A percentile compares a stretch with the other conserved stretches of the same genome.
Conservation (phyloP, 202 grass and related monocot species). For the Brachypodium distachyon region DNA sequence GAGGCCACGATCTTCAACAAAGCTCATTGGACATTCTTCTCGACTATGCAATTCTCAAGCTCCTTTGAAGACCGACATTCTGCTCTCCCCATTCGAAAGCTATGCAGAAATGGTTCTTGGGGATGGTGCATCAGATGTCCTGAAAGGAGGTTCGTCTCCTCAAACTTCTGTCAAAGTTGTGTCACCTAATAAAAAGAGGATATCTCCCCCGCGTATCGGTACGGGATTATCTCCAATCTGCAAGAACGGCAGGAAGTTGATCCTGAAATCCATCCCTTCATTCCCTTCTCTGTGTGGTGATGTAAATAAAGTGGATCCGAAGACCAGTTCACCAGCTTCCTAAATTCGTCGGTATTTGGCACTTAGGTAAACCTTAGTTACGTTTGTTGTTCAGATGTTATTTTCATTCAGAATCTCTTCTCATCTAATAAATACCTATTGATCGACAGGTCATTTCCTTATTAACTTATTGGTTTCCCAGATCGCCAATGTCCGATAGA, state of each 20-base stretch:
- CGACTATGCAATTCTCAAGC: slow-evolving; percentile 7
- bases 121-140: slow-evolving; percentile 9
- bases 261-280: slow-evolving; percentile 92
- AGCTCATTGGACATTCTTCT: slow-evolving; percentile 34
- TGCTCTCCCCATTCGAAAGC: slow-evolving; percentile 27
- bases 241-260: slow-evolving; percentile 83
- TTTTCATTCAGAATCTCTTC: background rate
- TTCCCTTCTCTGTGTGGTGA: slow-evolving; percentile 80
- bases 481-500: background rate
- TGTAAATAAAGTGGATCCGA: slow-evolving; percentile 17
- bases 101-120: slow-evolving; percentile 30
- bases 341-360: slow-evolving; percentile 13
- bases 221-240: slow-evolving; percentile 54
- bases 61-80: slow-evolving; percentile 25
- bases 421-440: background rate
- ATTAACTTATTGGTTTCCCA: background rate
- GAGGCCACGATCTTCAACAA: slow-evolving; percentile 29
- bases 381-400: background rate
- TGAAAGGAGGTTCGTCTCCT: slow-evolving; percentile 38
- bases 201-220: slow-evolving; percentile 65
- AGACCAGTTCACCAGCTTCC: slow-evolving; percentile 17
- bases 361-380: background rate
- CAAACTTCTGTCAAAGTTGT: slow-evolving; percentile 54
- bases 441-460: background rate
- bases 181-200: slow-evolving; percentile 89